Evolutionary conservation across 768 basidiomycete species (phyloP).

Genomic region (Botryobasidium botryosum): DNA sequence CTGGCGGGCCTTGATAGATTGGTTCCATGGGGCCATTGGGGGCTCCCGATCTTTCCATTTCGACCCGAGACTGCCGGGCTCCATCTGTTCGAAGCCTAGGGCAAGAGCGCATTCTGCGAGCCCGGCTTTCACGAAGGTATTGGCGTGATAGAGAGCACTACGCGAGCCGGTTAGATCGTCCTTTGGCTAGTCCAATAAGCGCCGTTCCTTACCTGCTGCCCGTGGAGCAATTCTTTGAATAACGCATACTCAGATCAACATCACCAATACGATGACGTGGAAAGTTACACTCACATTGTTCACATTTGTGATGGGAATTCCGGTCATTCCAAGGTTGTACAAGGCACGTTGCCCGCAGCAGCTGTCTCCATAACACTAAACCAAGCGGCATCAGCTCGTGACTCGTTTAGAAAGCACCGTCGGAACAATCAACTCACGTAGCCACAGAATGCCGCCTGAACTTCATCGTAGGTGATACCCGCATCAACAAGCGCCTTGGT

Average conservation of each 20-base stretch:
- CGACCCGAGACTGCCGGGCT: conserved; percentile 50
- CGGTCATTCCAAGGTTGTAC: conserved; percentile 69
- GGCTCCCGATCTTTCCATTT: conserved; percentile 35
- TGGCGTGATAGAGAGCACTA: conserved; percentile 52
- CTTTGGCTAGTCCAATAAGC: too few species aligned
- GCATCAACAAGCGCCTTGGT: conserved; percentile 80
- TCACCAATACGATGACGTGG: background rate
- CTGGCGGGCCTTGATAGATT: background rate
- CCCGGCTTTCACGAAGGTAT: conserved; percentile 50
- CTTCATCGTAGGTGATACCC: conserved; percentile 65
- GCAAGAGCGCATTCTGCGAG: conserved; percentile 61
- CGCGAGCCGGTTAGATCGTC: background rate
- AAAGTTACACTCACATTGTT: conserved; percentile 33
- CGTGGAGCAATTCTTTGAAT: conserved; percentile 49
- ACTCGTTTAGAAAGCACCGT: too few species aligned
- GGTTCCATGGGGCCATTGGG: background rate
- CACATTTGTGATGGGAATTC: conserved; percentile 71
- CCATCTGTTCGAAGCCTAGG: conserved; percentile 77
- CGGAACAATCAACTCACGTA: conserved; percentile 51
- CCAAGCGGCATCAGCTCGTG: background rate
- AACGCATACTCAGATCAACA: background rate
- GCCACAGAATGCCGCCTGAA: conserved; percentile 41
- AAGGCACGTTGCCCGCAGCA: conserved; percentile 39
- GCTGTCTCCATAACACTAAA: conserved; percentile 43
- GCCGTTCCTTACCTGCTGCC: conserved; percentile 35